Base-by-base conservation (phyloP, 495 filamentous ascomycete genomes). In the Penicillium psychrofluorescens region DNA sequence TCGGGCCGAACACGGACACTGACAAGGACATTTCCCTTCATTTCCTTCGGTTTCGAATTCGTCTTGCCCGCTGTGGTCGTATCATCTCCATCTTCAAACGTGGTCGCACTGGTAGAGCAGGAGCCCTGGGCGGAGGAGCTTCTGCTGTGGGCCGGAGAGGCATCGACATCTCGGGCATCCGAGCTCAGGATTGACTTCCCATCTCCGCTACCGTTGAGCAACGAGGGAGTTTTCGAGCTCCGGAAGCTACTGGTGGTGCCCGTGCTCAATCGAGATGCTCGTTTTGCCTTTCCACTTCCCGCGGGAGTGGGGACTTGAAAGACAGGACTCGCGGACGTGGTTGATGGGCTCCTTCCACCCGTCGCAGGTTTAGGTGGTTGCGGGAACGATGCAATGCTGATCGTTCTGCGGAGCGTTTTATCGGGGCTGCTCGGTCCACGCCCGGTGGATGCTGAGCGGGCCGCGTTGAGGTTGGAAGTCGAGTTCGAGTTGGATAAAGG, bases 1-100 rank as follows among this genome's bases (percentile, higher is more conserved):
- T 96, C 90, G 11, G 92, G 92, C 38, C 94, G 78, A 36, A 97
- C 88, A 47, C 92, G 77, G 38, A 98, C 90, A 55, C 92, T 97
- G 46, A 98, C 90, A 46, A 97, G 71, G 28, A 98, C 92, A 65
- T 97, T 97, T 4, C 94, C 92, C 59, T 95, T 97, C 13, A 71
- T 76, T 46, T 96, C 88, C 31, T 73, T 75, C 13, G 55, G 38
- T 36, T 67, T 72, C 15, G 60, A 36, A 36, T 53, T 44, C 27
- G 49, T 45, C 36, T 63, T 69, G 6, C 49, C 46, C 6, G 42
- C 38, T 34, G 74, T 70, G 16, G 64, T 61, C 11, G 63, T 33
- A 36, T 68, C 66, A 38, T 74, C 64, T 44, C 62, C 64, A 51
- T 75, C 89, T 41, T 95, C 89, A 50, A 89, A 90, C 4, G 85